A percentile compares a stretch with the other conserved stretches of the same genome.
Evolutionary conservation across 352 stramenopile genomes (phyloP).

Genomic region (Pythium coloratum): DNA sequence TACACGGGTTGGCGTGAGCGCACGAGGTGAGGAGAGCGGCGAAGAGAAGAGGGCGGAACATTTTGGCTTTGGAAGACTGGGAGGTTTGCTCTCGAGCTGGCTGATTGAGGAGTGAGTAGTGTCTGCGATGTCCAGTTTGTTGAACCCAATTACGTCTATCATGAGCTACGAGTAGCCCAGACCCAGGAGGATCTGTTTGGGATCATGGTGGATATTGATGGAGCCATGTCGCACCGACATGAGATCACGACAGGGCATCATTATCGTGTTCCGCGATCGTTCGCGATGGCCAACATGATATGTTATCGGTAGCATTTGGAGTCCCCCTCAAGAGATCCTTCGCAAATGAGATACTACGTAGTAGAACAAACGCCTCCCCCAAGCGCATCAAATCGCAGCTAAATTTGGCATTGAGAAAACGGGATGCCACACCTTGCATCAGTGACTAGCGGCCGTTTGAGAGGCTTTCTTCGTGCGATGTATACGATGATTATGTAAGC

Average conservation of each 20-base stretch:
- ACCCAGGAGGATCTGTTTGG: background rate
- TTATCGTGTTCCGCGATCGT: background rate
- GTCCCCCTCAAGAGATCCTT: background rate
- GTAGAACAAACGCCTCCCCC: background rate
- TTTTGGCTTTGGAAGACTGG: background rate
- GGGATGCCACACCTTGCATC: background rate
- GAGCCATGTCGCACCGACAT: background rate
- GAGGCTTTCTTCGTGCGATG: no score
- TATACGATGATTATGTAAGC: no score
- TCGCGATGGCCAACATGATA: background rate
- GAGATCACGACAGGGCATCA: background rate
- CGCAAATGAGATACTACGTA: background rate
- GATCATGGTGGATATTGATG: background rate
- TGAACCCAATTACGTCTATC: background rate
- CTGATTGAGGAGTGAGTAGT: background rate
- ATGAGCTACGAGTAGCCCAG: background rate
- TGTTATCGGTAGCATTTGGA: no score
- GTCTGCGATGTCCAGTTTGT: background rate
- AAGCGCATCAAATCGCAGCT: background rate
- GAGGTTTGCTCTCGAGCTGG: background rate
- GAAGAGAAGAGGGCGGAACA: slow-evolving; percentile 6
- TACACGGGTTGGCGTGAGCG: background rate
- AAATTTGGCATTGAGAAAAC: background rate
- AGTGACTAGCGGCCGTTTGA: background rate
- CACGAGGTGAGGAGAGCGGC: background rate